A percentile compares a stretch with the other conserved stretches of the same genome.
Conservation (phyloP, 176 grass and related monocot genomes). For the Luzula sylvatica region DNA sequence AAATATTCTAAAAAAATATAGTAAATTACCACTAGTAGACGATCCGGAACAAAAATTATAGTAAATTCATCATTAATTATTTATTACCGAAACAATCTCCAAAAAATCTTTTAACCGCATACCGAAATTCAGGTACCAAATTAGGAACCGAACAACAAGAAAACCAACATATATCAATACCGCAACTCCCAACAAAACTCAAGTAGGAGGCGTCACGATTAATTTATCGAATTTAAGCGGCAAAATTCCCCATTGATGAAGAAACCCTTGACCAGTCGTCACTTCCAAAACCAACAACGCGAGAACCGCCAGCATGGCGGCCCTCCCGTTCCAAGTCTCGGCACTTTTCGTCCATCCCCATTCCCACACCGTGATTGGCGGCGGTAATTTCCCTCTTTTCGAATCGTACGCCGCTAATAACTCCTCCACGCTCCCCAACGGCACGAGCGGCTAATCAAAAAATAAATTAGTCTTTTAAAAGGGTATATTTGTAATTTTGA, state of each 20-base stretch:
- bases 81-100: too few relatives aligned
- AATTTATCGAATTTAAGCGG: constrained; percentile 24
- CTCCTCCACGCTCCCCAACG: constrained; percentile 92
- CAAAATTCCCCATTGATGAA: constrained; percentile 94
- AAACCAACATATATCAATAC: neutral
- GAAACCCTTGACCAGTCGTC: constrained; percentile 81
- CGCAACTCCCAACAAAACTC: too few relatives aligned
- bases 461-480: too few relatives aligned
- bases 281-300: constrained; percentile 72
- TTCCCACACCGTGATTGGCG: constrained; percentile 82
- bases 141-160: neutral
- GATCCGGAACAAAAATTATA: too few relatives aligned
- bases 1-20: too few relatives aligned
- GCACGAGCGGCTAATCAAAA: constrained; percentile 67
- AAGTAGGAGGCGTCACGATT: neutral
- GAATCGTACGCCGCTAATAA: constrained; percentile 80
- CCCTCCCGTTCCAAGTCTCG: constrained; percentile 93
- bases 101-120: neutral
- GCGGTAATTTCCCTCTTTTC: constrained; percentile 66
- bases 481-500: neutral
- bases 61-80: too few relatives aligned
- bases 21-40: too few relatives aligned
- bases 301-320: constrained; percentile 88
- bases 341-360: constrained; percentile 98
- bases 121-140: neutral